phyloP scores from a whole-genome alignment of 371 early-diverging fungal species.

The Mucor mucedo region DNA sequence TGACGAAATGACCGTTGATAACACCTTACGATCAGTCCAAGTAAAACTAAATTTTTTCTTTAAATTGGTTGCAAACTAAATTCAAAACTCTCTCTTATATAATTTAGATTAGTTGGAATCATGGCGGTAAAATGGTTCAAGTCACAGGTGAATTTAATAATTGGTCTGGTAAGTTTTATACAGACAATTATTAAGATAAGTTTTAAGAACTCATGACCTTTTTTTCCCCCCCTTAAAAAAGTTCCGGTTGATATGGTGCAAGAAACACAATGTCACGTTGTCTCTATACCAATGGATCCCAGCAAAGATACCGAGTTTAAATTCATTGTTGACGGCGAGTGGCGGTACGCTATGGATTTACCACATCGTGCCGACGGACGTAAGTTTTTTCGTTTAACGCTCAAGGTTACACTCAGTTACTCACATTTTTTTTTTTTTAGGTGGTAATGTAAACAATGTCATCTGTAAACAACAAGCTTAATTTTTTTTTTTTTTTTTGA shows the following conservation, averaged over 20 bases:
- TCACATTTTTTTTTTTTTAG: slow-evolving; percentile 7
- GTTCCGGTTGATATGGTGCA: slow-evolving; percentile 27
- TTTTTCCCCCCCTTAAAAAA: neutral
- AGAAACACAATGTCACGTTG: slow-evolving; percentile 30
- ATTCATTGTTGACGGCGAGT: slow-evolving; percentile 56
- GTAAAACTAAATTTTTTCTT: neutral
- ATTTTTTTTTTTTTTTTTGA: neutral
- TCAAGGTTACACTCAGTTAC: neutral
- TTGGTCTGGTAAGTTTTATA: slow-evolving; percentile 48
- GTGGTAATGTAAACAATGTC: slow-evolving; percentile 32
- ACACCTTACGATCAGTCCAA: slow-evolving; percentile 1
- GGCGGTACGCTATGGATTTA: slow-evolving; percentile 49
- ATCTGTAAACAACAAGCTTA: slow-evolving; percentile 9
- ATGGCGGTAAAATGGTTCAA: slow-evolving; percentile 53
- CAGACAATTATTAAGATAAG: neutral
- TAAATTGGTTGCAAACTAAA: too few species aligned
- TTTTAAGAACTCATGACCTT: slow-evolving; percentile 1
- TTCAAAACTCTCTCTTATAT: neutral
- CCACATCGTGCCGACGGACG: slow-evolving; percentile 29
- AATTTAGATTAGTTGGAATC: slow-evolving; percentile 58
- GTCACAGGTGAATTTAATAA: slow-evolving; percentile 61
- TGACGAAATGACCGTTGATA: slow-evolving; percentile 1
- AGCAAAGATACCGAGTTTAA: slow-evolving; percentile 38
- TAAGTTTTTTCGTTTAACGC: slow-evolving; percentile 6
- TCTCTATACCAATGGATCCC: slow-evolving; percentile 36